Base-by-base conservation (phyloP, 1,284 basidiomycete species). In the Rhodotorula sp. region DNA sequence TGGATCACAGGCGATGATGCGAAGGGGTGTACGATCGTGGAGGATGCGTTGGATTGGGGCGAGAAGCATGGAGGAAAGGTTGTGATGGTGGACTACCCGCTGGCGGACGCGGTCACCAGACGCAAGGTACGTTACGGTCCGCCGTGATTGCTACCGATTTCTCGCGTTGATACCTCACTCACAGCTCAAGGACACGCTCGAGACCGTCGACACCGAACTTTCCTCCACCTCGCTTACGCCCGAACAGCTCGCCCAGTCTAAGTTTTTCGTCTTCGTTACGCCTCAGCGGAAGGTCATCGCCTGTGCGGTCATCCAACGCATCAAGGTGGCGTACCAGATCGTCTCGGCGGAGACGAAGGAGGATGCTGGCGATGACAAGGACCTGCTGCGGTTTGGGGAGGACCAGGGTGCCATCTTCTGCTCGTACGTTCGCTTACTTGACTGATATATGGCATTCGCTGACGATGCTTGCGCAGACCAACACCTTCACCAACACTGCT, bases 181-280 rank as follows among this genome's bases (percentile, higher is more conserved):
- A 48, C 44, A 81, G 80, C 68, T 82, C 20, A 72, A 74, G 37
- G 82, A 83, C 16, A 78, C 82, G 44, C 73, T 81, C 28, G 64
- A 65, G 1, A 81, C 78, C 11, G 79, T 83, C 63, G 82, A 83
- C 69, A 78, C 78, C 2, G 80, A 81, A 10, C 78, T 83, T 11
- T 79, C 78, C 0, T 78, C 82, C 1, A 80, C 81, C 0, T 68
- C 79, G 0, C 76, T 82, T 11, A 78, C 80, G 1, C 48, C 70
- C 0, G 31, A 72, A 1, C 81, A 82, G 24, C 75, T 81, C 7
- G 72, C 74, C 16, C 62, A 72, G 9, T 81, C 79, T 68, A 82
- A 81, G 67, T 70, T 82, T 22, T 80, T 81, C 70, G 74, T 82
- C 15, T 78, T 80, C 59, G 60, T 81, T 37, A 81, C 81, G 2